Percentiles rank a stretch among this genome's conserved stretches.
phyloP scores from a whole-genome alignment of 345 rosid species.

The Salix brachista region DNA sequence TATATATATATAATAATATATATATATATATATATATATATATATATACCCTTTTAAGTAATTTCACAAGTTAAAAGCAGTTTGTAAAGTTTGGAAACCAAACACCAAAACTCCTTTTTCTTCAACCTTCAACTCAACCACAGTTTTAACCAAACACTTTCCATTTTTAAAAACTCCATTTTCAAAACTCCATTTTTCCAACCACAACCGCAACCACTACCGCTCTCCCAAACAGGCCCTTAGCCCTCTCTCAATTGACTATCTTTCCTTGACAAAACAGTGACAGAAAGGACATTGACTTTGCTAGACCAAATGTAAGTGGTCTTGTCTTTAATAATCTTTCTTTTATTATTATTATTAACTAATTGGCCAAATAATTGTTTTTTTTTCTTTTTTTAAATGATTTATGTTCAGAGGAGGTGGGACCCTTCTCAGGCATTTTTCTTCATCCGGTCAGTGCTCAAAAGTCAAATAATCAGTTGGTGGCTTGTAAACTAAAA shows the following conservation, averaged over 20 bases:
- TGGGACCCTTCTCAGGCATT: conserved; percentile 23
- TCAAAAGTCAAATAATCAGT: conserved; percentile 47
- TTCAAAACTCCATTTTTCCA: no score
- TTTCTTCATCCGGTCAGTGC: background rate
- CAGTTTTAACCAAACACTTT: no score
- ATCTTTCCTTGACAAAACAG: conserved; percentile 32
- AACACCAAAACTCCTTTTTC: no score
- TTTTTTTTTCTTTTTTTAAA: background rate
- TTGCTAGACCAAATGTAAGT: conserved; percentile 27
- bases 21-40: no score
- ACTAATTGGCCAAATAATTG: background rate
- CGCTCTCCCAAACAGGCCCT: no score
- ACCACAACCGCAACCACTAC: no score
- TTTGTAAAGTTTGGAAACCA: no score
- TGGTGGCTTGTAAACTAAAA: conserved; percentile 35
- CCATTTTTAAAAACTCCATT: no score
- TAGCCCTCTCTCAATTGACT: conserved; percentile 26
- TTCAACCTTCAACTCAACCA: no score
- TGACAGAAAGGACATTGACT: conserved; percentile 60
- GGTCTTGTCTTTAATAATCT: conserved; percentile 2
- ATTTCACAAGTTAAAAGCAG: no score
- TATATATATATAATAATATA: no score
- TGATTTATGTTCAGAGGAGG: background rate
- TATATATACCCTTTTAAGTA: no score
- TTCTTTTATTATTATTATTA: background rate